These are phyloP conservation scores for Psilocybe cyanescens DNA, from an alignment of 768 basidiomycete species.

Conservation along the genomic window DNA sequence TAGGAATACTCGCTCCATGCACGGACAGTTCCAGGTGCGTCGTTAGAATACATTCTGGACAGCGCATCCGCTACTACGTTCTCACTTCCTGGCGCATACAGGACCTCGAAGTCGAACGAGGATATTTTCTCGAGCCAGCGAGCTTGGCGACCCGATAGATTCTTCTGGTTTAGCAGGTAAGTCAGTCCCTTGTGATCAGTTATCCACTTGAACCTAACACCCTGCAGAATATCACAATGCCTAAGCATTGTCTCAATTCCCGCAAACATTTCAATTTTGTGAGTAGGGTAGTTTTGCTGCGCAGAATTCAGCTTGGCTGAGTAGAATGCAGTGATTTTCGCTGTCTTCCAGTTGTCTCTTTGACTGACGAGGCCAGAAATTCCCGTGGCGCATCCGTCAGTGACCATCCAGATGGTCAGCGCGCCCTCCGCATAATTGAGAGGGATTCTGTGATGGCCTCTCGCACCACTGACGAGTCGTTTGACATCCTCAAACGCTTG, in stretches of 20 bases:
- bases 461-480: constrained; percentile 12
- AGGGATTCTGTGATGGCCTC: constrained; percentile 21
- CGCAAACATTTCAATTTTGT: constrained; percentile 40
- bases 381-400: constrained; percentile 30
- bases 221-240: constrained; percentile 31
- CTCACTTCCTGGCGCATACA: constrained; percentile 35
- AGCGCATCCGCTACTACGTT: constrained; percentile 46
- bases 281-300: constrained; percentile 41
- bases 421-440: constrained; percentile 13
- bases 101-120: constrained; percentile 39
- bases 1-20: constrained; percentile 22
- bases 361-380: constrained; percentile 28
- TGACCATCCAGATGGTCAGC: constrained; percentile 24
- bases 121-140: constrained; percentile 43
- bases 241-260: constrained; percentile 37
- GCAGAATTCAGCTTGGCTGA: constrained; percentile 37
- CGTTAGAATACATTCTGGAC: constrained; percentile 33
- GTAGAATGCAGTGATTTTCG: constrained; percentile 31
- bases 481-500: constrained; percentile 35
- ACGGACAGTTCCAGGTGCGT: constrained; percentile 24
- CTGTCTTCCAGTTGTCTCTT: constrained; percentile 23
- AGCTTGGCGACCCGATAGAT: constrained; percentile 38
- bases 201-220: constrained; percentile 29
- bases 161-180: constrained; percentile 33
- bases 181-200: constrained; percentile 38